phyloP scores from a whole-genome alignment of 2,329 filamentous ascomycete species.

The Monosporascus sp. region DNA sequence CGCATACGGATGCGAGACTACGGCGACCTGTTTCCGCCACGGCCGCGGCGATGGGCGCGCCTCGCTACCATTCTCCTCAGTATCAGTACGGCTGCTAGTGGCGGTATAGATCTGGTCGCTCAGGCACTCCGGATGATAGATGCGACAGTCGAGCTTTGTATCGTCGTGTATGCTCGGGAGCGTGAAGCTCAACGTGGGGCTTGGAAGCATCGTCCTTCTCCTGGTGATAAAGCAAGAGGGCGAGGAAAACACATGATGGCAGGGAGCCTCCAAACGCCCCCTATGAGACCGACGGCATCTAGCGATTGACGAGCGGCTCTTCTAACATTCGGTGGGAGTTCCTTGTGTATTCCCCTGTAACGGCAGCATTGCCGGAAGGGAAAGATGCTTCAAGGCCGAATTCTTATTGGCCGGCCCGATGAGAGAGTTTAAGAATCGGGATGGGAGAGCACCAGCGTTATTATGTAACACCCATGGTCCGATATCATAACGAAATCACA shows the following conservation, averaged over 20 bases:
- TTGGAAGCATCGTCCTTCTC: slow-evolving; percentile 44
- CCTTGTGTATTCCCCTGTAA: too few relatives aligned
- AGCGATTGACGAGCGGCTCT: too few relatives aligned
- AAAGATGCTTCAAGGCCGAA: too few relatives aligned
- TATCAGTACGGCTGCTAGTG: slow-evolving; percentile 1
- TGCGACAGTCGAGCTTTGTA: slow-evolving; percentile 69
- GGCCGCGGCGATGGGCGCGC: slow-evolving; percentile 37
- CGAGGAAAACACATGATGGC: background rate
- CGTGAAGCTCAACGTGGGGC: slow-evolving; percentile 61
- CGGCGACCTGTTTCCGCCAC: slow-evolving; percentile 47
- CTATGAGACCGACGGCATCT: background rate
- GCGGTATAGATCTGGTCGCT: slow-evolving; percentile 17
- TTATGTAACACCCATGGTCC: too few relatives aligned
- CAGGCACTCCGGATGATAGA: slow-evolving; percentile 65
- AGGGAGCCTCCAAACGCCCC: background rate
- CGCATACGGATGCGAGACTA: slow-evolving; percentile 84
- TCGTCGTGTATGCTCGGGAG: slow-evolving; percentile 83
- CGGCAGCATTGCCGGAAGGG: too few relatives aligned
- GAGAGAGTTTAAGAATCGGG: too few relatives aligned
- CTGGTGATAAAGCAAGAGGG: background rate
- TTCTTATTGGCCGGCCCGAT: too few relatives aligned
- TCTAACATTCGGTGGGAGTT: too few relatives aligned
- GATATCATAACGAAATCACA: too few relatives aligned
- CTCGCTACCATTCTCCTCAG: background rate
- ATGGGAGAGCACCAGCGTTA: too few relatives aligned